These are phyloP conservation scores for Capsicum chinense DNA, from an alignment of 257 asterid species.

Conservation along the genomic window DNA sequence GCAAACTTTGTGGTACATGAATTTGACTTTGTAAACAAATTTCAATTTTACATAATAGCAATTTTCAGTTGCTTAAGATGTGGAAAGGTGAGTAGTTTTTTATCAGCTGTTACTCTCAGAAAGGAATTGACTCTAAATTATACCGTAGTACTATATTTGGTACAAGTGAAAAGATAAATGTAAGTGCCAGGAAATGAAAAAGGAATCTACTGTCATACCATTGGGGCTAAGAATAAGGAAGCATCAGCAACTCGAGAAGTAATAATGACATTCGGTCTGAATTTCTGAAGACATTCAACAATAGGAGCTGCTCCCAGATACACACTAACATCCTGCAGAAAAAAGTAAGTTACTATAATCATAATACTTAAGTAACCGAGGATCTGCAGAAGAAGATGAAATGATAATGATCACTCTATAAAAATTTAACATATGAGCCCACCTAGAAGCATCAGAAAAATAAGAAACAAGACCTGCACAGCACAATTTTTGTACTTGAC, in stretches of 20 bases:
- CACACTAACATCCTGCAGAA: constrained; percentile 76
- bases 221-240: constrained; percentile 87
- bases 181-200: constrained; percentile 14
- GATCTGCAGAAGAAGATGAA: background rate
- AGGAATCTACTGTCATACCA: constrained; percentile 56
- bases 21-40: constrained; percentile 3
- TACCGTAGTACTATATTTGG: constrained; percentile 10
- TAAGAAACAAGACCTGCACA: background rate
- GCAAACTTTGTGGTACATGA: background rate
- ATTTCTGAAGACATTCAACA: constrained; percentile 82
- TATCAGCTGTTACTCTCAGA: background rate
- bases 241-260: constrained; percentile 99
- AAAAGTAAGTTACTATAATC: background rate
- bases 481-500: constrained; percentile 4
- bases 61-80: constrained; percentile 1
- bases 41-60: background rate
- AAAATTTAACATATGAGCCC: constrained; percentile 22
- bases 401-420: constrained; percentile 10
- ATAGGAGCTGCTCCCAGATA: constrained; percentile 98
- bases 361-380: background rate
- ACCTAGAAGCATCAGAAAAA: constrained; percentile 1
- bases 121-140: background rate
- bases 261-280: constrained; percentile 75
- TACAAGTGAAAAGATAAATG: constrained; percentile 31
- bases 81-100: background rate